A percentile compares a stretch with the other conserved stretches of the same genome.
Evolutionary conservation across 1,284 basidiomycete species (phyloP).

Genomic region (Heliocybe sulcata): DNA sequence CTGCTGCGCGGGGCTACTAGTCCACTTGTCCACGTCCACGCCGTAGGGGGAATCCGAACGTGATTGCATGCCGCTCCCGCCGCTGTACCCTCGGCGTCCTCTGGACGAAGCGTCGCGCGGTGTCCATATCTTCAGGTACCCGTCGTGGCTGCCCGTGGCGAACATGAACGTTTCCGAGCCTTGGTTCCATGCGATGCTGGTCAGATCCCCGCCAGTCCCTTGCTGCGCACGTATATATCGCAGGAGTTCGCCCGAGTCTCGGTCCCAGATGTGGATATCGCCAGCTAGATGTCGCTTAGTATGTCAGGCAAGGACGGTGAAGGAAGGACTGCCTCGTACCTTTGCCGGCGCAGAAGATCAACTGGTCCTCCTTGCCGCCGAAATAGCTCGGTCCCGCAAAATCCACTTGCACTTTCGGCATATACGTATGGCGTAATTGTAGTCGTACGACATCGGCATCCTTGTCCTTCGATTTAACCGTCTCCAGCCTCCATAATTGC

Average conservation of each 20-base stretch:
- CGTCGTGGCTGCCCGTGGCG: constrained; percentile 72
- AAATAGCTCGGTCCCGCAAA: constrained; percentile 77
- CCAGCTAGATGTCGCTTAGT: constrained; percentile 38
- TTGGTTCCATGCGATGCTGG: constrained; percentile 73
- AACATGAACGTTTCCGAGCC: constrained; percentile 69
- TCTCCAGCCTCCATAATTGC: constrained; percentile 71
- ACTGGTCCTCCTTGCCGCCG: constrained; percentile 68
- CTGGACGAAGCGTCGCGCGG: background rate
- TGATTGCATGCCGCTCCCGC: background rate
- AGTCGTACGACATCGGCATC: constrained; percentile 36
- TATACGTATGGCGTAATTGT: constrained; percentile 58
- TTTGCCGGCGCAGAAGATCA: constrained; percentile 73
- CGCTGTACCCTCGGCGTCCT: background rate
- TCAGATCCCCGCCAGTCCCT: constrained; percentile 56
- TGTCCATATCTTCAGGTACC: constrained; percentile 66
- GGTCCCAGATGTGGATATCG: constrained; percentile 81
- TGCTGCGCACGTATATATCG: constrained; percentile 54
- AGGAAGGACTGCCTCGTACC: constrained; percentile 25
- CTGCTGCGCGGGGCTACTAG: background rate
- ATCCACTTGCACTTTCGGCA: constrained; percentile 60
- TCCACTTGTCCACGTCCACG: background rate
- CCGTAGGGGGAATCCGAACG: background rate
- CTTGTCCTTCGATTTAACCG: constrained; percentile 40
- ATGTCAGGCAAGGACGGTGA: constrained; percentile 1
- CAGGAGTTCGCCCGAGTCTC: constrained; percentile 60